Base-by-base conservation (phyloP, 169 alveolate species). In the Amoebophrya sp. region DNA sequence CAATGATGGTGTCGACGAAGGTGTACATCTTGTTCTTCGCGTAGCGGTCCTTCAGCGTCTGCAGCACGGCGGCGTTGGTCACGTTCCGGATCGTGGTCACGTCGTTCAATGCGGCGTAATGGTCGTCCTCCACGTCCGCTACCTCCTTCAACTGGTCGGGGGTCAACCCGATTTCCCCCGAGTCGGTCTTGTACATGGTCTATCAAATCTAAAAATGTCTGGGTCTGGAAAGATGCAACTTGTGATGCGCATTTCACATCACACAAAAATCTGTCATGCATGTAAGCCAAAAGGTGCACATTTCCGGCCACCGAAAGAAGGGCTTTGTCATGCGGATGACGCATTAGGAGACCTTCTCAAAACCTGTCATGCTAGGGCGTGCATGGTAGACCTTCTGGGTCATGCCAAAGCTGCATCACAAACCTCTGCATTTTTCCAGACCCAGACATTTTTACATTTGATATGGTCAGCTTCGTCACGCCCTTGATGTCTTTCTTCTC, bases 401-500 rank as follows among this genome's bases (percentile, higher is more conserved):
- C n/a, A n/a, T n/a, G n/a, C n/a, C n/a, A n/a, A n/a, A n/a, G n/a
- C n/a, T n/a, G n/a, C n/a, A n/a, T n/a, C n/a, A n/a, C n/a, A n/a
- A 47, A 47, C 7, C 18, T 47, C 66, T 18, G 66, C 66, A 18
- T 7, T 12, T 47, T 47, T 47, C 29, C 7, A 47, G 66, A 47
- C 83, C 83, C 83, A 2, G 54, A 12, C 54, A 12, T 41, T 41
- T 2, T 7, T 41, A 12, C 54, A 41, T 12, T 41, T 41, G 54
- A 41, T 12, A 41, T 41, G 23, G 2, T 66, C 83, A 66, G 29
- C 35, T 66, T 66, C 35, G 32, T 25, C 32, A 25, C 32, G 35
- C 83, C 83, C 83, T 66, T 66, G 83, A 66, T 66, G 83, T 66
- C 32, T 25, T 66, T 66, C 83, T 66, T 25, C 39, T 66, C 83